phyloP scores from a whole-genome alignment of 768 basidiomycete genomes.

The Daedalea quercina region DNA sequence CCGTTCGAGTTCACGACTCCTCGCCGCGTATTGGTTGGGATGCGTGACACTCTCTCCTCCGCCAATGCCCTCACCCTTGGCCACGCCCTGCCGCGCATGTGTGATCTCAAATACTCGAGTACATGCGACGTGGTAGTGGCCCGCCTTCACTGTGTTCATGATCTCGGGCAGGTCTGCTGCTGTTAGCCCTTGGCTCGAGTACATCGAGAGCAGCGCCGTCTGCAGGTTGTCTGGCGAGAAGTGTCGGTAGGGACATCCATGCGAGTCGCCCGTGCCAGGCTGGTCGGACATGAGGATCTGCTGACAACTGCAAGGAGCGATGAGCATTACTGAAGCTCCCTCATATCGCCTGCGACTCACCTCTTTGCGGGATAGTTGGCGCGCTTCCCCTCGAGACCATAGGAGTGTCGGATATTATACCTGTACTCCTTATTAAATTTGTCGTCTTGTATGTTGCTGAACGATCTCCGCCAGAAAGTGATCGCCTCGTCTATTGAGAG shows the following conservation, averaged over 20 bases:
- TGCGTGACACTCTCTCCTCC: conserved; percentile 85
- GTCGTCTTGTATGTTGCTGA: conserved; percentile 76
- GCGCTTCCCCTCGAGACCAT: conserved; percentile 89
- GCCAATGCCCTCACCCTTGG: conserved; percentile 86
- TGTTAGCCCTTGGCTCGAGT: conserved; percentile 58
- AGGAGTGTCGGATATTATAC: conserved; percentile 95
- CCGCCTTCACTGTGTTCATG: conserved; percentile 65
- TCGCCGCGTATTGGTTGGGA: conserved; percentile 86
- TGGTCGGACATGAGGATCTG: conserved; percentile 69
- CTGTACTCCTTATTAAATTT: conserved; percentile 97
- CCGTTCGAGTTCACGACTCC: conserved; percentile 61
- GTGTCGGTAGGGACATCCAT: conserved; percentile 93
- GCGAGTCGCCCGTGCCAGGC: conserved; percentile 62
- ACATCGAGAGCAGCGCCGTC: conserved; percentile 62
- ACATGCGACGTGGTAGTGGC: conserved; percentile 93
- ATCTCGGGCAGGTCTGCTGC: conserved; percentile 76
- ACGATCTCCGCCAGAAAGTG: conserved; percentile 88
- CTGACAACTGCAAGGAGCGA: conserved; percentile 59
- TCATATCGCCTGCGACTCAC: conserved; percentile 33
- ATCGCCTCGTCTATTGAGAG: conserved; percentile 92
- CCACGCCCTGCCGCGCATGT: conserved; percentile 62
- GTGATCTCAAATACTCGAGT: conserved; percentile 96
- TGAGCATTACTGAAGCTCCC: neutral
- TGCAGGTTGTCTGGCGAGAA: conserved; percentile 81
- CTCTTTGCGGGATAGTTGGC: conserved; percentile 92